Evolutionary conservation across 2,329 filamentous ascomycete species (phyloP).

Genomic region (Aureobasidium melanogenum): DNA sequence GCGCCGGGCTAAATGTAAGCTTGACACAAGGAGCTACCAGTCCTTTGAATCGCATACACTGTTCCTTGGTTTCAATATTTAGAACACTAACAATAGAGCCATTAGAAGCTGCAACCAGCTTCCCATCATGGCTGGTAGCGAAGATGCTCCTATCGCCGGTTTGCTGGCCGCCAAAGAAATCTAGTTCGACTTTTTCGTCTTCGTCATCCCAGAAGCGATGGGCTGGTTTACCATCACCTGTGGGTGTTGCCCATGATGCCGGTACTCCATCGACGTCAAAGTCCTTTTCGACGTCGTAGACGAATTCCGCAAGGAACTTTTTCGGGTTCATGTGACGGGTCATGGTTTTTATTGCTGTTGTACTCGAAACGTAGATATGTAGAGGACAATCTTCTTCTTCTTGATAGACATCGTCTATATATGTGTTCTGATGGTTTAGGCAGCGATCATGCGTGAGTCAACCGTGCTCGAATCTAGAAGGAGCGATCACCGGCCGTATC

Average conservation of each 20-base stretch:
- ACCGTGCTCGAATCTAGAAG: too few relatives aligned
- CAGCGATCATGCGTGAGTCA: not conserved
- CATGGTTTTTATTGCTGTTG: not conserved
- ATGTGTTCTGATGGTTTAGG: not conserved
- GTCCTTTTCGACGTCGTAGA: not conserved
- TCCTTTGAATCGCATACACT: not conserved
- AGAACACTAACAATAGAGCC: not conserved
- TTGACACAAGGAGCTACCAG: not conserved
- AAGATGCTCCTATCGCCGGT: not conserved
- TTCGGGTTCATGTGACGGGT: not conserved
- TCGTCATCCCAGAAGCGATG: slow-evolving; percentile 1
- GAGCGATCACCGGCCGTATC: not conserved
- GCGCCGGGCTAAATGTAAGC: not conserved
- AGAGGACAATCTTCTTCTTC: not conserved
- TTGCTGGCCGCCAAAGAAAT: not conserved
- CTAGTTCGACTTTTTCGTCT: not conserved
- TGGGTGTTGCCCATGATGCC: not conserved
- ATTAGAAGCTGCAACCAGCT: not conserved
- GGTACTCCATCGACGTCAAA: not conserved
- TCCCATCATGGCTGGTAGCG: not conserved
- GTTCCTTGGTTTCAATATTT: not conserved
- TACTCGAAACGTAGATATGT: not conserved
- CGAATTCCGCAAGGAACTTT: not conserved
- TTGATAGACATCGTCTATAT: not conserved
- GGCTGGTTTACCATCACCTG: not conserved